phyloP scores from a whole-genome alignment of 2,329 filamentous ascomycete genomes.

The Xylaria sp. region DNA sequence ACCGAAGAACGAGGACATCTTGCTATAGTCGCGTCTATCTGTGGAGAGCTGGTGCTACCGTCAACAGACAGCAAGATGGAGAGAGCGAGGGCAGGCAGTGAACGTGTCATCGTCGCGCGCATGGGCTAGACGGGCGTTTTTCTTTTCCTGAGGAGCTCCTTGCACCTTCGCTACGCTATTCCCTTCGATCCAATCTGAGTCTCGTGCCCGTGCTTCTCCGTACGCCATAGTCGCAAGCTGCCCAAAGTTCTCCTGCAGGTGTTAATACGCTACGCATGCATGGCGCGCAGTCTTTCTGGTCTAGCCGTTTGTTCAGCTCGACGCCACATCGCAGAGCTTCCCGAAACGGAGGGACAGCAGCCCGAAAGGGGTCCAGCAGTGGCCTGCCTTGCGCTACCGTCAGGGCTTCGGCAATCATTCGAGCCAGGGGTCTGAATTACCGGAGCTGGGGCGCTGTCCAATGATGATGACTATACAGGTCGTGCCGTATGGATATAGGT shows the following conservation, averaged over 20 bases:
- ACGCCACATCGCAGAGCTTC: conserved; percentile 10
- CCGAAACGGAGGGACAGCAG: conserved; percentile 11
- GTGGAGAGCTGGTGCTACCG: background rate
- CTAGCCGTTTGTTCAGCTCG: conserved; percentile 25
- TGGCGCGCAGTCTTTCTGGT: background rate
- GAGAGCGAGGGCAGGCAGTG: background rate
- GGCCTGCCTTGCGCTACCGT: background rate
- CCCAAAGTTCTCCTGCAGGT: background rate
- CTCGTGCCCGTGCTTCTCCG: background rate
- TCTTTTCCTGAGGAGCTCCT: background rate
- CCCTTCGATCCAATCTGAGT: background rate
- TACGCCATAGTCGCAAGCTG: background rate
- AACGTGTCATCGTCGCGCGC: background rate
- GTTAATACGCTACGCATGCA: conserved; percentile 16
- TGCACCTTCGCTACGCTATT: background rate
- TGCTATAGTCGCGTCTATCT: background rate
- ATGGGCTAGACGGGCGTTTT: background rate
- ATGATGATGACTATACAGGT: conserved; percentile 14
- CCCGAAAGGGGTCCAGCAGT: conserved; percentile 20
- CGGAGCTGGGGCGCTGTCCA: background rate
- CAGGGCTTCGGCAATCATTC: conserved; percentile 8
- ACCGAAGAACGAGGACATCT: conserved; percentile 34
- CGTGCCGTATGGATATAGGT: conserved; percentile 7
- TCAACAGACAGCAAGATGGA: background rate
- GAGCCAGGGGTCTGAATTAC: conserved; percentile 15